These are phyloP conservation scores for Pilatotrama ljubarskyi DNA, from an alignment of 768 basidiomycete genomes.

Conservation along the genomic window DNA sequence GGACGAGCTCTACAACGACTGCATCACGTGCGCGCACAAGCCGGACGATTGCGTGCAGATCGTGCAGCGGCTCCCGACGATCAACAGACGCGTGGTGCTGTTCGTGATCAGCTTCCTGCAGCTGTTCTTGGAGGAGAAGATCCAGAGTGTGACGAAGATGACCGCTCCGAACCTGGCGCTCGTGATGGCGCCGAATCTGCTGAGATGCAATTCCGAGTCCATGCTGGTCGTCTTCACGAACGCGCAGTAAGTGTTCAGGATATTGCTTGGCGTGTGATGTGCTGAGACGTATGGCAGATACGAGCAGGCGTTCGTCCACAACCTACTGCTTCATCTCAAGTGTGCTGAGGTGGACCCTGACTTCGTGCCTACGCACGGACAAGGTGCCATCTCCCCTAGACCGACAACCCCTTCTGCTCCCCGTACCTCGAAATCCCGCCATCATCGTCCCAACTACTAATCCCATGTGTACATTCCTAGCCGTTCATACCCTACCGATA, in stretches of 20 bases:
- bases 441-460: constrained; percentile 18
- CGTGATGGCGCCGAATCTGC: constrained; percentile 89
- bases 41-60: constrained; percentile 72
- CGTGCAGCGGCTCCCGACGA: constrained; percentile 75
- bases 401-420: constrained; percentile 13
- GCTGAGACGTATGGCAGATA: constrained; percentile 48
- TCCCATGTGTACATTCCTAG: constrained; percentile 5
- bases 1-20: constrained; percentile 89
- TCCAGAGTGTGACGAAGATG: constrained; percentile 81
- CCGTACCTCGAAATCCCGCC: constrained; percentile 14
- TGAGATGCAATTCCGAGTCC: constrained; percentile 85
- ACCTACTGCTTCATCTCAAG: constrained; percentile 77
- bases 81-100: constrained; percentile 82
- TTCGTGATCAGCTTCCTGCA: constrained; percentile 92
- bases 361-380: constrained; percentile 78
- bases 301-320: constrained; percentile 87
- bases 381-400: constrained; percentile 60
- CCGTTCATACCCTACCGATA: constrained; percentile 18
- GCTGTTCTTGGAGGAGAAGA: constrained; percentile 78
- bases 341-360: constrained; percentile 74
- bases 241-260: constrained; percentile 63
- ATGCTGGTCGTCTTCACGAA: constrained; percentile 90
- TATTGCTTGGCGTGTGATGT: background rate
- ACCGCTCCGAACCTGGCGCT: constrained; percentile 84
- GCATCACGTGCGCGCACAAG: constrained; percentile 67